Base-by-base conservation (phyloP, 306 rosid species). In the Rubus parviflorus region DNA sequence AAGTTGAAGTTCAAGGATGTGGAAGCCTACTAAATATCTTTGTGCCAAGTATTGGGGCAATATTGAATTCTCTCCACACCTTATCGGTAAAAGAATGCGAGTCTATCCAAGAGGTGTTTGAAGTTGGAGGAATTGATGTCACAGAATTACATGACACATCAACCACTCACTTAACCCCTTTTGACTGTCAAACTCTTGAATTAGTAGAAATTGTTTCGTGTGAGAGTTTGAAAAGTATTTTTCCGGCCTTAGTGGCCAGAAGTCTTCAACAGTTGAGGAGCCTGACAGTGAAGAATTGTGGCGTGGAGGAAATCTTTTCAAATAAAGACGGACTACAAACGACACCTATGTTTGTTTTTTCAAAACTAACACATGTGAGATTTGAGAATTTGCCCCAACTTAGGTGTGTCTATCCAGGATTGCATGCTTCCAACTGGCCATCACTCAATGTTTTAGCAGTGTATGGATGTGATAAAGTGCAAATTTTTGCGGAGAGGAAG, bases 281-380 rank as follows among this genome's bases (percentile, higher is more conserved):
- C 7, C 74, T 86, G 22, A n/a, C 25, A 14, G 77, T 86, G 58
- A 69, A 15, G 37, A 12, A 23, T 10, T 83, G 84, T 78, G 81
- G 48, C 12, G 78, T 77, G 47, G 58, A 20, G 37, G 80, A 81
- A 54, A 67, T 81, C 19, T 58, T 86, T 62, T 61, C 43, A 8
- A 7, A 19, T 12, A 62, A 65, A 41, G 86, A 35, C 35, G 57
- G 37, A 7, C n/a, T 42, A 53, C 58, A 75, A 20, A 38, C 37
- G 12, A 5, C 14, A 14, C 10, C 30, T 49, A 16, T 30, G 8
- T 48, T 14, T 8, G 17, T 20, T 47, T 49, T 19, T 3, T 1
- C 62, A 56, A 20, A 56, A 56, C 35, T 56, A 2, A 20, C 62
- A 56, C n/a, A 20, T 56, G 35, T 56, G 13, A 9, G 1, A 3